Base-by-base conservation (phyloP, 306 rosid species). In the Acacia crassicarpa region DNA sequence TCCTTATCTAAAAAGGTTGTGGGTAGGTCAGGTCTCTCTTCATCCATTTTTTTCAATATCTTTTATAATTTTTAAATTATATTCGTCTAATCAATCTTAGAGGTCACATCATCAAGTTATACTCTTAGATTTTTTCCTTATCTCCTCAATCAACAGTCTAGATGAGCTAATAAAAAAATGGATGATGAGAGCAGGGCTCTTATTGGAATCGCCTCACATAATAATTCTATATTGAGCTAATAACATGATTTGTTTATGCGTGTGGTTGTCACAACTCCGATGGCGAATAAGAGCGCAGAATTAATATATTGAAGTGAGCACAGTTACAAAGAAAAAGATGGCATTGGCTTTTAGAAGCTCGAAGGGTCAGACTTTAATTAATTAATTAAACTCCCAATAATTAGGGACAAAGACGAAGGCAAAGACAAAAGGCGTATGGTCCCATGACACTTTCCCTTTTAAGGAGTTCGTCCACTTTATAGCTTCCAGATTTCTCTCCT, bases 321-420 rank as follows among this genome's bases (percentile, higher is more conserved):
- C 72, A 79, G 35, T 20, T 17, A 71, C 51, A 67, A 67, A 74
- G 58, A 59, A 33, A 72, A 32, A 75, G 49, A 46, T 48, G 84
- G 30, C 30, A 11, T 84, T 48, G 84, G 30, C 30, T 12, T 84
- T 79, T 80, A 59, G 38, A 84, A 69, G 59, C 84, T 83, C 83
- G 30, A 80, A 80, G 81, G 51, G 46, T 20, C 43, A 66, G 53
- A 17, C 58, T 77, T 53, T 38, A 38, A 38, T 38, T 38, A 38
- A 38, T 49, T 49, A 51, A 4, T 51, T 51, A 56, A 66, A 33
- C 77, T 48, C 10, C 23, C 63, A 66, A 63, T 63, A 14, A 63
- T 30, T 14, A 2, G 72, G 27, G 33, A 68, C 53, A 20, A 69
- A 33, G 53, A 11, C 27, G 63, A 40, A 45, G 61, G 72, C 23